A percentile compares a stretch with the other conserved stretches of the same genome.
These are phyloP conservation scores for Botrytis porri DNA, from an alignment of 2,329 filamentous ascomycete species.

Conservation along the genomic window DNA sequence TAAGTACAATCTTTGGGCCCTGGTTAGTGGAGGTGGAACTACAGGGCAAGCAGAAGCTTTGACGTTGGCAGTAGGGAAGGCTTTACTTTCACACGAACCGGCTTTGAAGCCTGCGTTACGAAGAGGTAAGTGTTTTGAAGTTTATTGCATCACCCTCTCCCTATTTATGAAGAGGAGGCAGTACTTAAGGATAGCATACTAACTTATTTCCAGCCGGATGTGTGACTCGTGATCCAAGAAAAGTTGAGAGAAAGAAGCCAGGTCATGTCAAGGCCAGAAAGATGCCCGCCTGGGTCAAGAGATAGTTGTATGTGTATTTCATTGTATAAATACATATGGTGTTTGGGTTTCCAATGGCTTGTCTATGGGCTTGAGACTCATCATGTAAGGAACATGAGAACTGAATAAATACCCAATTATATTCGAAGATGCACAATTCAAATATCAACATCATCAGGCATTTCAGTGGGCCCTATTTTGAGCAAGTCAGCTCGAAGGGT, in stretches of 20 bases:
- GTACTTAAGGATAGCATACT: slow-evolving; percentile 24
- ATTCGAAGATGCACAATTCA: background rate
- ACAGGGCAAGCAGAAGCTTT: slow-evolving; percentile 96
- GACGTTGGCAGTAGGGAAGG: slow-evolving; percentile 84
- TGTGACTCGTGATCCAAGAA: slow-evolving; percentile 85
- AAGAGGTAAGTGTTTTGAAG: slow-evolving; percentile 66
- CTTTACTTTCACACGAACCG: slow-evolving; percentile 86
- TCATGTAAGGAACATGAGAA: background rate
- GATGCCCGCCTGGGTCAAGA: slow-evolving; percentile 97
- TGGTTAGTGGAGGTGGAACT: slow-evolving; percentile 80
- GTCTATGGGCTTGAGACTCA: background rate
- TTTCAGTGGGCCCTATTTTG: background rate
- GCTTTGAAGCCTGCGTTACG: slow-evolving; percentile 82
- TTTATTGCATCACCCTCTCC: background rate
- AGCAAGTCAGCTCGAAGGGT: background rate
- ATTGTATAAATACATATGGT: slow-evolving; percentile 28
- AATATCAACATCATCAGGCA: background rate
- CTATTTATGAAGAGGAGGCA: slow-evolving; percentile 11
- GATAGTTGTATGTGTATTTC: slow-evolving; percentile 37
- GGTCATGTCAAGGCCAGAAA: slow-evolving; percentile 96
- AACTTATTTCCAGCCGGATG: slow-evolving; percentile 68
- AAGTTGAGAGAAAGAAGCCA: slow-evolving; percentile 96
- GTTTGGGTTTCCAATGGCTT: background rate
- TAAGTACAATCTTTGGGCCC: slow-evolving; percentile 95
- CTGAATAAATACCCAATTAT: background rate